Evolutionary conservation across 306 rosid species (phyloP).

Genomic region (Betula pendula): DNA sequence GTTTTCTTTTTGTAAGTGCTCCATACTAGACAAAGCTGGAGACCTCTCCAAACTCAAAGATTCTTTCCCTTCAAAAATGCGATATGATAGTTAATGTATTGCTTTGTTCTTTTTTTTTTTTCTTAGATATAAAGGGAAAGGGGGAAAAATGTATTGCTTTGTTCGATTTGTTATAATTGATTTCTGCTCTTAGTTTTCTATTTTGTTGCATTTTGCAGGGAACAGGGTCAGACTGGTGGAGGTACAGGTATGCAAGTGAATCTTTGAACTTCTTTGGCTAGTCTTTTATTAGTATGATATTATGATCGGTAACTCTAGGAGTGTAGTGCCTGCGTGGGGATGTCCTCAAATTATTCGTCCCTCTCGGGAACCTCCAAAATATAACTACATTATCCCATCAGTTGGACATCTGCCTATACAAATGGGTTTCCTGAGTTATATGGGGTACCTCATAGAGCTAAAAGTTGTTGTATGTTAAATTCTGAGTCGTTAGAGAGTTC

Average conservation of each 20-base stretch:
- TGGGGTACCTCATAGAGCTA: neutral
- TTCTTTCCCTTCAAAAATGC: neutral
- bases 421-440: neutral
- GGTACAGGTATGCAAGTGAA: constrained; percentile 37
- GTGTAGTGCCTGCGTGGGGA: constrained; percentile 1
- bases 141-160: neutral
- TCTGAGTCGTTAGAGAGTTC: neutral
- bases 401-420: neutral
- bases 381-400: neutral
- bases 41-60: neutral
- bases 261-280: constrained; percentile 6
- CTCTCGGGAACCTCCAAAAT: neutral
- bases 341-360: neutral
- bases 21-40: neutral
- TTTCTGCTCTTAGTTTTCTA: neutral
- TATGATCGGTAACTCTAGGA: neutral
- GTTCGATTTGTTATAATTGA: neutral
- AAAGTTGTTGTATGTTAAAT: neutral
- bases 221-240: constrained; percentile 38
- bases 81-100: neutral
- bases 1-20: neutral
- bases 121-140: too few species aligned
- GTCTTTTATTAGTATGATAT: neutral
- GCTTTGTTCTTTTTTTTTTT: too few species aligned
- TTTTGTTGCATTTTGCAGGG: constrained; percentile 31